Percentiles rank a stretch among this genome's conserved stretches.
These are phyloP conservation scores for Zygotorulaspora chibaensis DNA, from an alignment of 805 yeast species.

Conservation along the genomic window DNA sequence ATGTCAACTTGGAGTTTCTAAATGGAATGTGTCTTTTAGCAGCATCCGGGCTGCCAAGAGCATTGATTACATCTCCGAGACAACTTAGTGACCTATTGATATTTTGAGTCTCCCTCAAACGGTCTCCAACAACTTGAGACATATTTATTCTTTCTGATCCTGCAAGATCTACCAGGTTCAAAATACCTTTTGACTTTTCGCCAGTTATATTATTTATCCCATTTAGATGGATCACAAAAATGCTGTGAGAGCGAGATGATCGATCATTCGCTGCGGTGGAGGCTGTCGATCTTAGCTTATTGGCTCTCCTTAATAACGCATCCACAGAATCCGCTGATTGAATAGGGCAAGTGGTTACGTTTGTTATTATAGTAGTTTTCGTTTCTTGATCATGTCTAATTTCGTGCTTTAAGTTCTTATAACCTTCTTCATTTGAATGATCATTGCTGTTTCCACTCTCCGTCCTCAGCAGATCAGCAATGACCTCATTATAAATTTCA, in stretches of 20 bases:
- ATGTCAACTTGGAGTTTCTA: slow-evolving; percentile 90
- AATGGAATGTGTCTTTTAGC: slow-evolving; percentile 70
- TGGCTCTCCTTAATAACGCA: slow-evolving; percentile 49
- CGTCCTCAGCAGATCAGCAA: slow-evolving; percentile 57
- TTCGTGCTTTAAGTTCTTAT: slow-evolving; percentile 46
- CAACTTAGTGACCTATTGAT: slow-evolving; percentile 85
- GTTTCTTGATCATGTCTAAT: slow-evolving; percentile 61
- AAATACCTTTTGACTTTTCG: slow-evolving; percentile 49
- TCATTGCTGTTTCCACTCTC: slow-evolving; percentile 15
- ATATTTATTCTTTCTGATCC: slow-evolving; percentile 83
- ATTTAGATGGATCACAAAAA: slow-evolving; percentile 58
- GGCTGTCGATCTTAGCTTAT: slow-evolving; percentile 66
- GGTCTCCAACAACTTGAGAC: slow-evolving; percentile 74
- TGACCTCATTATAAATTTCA: slow-evolving; percentile 83
- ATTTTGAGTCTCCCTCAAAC: slow-evolving; percentile 81
- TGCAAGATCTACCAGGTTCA: slow-evolving; percentile 86
- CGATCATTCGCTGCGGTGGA: slow-evolving; percentile 75
- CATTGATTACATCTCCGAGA: slow-evolving; percentile 82
- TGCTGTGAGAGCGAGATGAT: slow-evolving; percentile 89
- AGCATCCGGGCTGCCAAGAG: slow-evolving; percentile 65
- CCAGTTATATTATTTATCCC: slow-evolving; percentile 53
- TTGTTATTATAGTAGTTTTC: slow-evolving; percentile 57
- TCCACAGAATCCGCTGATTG: slow-evolving; percentile 46
- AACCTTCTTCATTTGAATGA: slow-evolving; percentile 9
- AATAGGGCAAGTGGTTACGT: slow-evolving; percentile 49